phyloP scores from a whole-genome alignment of 139 green algal genomes.

The Chlamydomonas sphaeroides region DNA sequence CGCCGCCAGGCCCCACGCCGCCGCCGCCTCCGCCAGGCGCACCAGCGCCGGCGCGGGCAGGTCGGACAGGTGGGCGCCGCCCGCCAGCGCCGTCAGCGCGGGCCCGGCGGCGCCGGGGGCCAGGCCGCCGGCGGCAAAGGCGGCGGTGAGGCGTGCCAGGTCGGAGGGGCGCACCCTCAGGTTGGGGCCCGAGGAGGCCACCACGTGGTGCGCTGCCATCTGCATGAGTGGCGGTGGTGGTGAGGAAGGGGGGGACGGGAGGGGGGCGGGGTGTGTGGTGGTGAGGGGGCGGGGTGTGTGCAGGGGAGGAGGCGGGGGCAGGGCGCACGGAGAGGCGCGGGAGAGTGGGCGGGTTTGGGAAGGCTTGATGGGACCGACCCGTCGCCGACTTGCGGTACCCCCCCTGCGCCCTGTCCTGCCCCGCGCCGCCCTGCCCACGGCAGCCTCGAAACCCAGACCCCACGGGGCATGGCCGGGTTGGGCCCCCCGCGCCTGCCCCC shows the following conservation, averaged over 20 bases:
- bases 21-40: background rate
- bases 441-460: background rate
- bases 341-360: background rate
- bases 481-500: no score
- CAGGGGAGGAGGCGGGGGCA: background rate
- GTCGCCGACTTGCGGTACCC: background rate
- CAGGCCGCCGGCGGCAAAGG: background rate
- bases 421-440: background rate
- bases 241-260: no score
- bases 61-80: background rate
- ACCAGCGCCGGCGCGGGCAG: slow-evolving; percentile 11
- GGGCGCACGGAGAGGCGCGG: background rate
- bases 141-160: background rate
- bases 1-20: slow-evolving; percentile 14
- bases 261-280: background rate
- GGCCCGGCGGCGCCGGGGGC: background rate
- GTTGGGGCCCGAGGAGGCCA: slow-evolving; percentile 6
- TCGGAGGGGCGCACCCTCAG: background rate
- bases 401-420: no score
- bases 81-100: background rate
- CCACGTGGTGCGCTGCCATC: slow-evolving; percentile 6
- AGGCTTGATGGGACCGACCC: background rate
- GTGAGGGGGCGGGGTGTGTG: background rate
- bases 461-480: no score
- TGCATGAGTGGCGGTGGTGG: no score